phyloP scores from a whole-genome alignment of 768 basidiomycete genomes.

The Plicaturopsis crispa region DNA sequence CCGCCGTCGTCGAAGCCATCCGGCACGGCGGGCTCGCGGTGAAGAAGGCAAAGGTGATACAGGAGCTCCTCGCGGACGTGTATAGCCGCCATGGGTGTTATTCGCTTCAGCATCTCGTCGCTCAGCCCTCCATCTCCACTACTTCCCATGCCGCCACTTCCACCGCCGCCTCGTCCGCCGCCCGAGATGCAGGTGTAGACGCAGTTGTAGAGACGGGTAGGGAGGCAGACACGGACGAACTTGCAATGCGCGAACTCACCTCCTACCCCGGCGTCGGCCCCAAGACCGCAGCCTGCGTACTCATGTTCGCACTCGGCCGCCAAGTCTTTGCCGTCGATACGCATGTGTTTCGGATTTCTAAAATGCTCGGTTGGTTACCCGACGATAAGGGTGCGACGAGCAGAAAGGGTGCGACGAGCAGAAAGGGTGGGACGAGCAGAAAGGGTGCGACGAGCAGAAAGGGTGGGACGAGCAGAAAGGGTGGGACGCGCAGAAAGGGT shows the following conservation, averaged over 20 bases:
- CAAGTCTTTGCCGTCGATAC: conserved; percentile 60
- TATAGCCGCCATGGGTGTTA: conserved; percentile 40
- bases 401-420: too few relatives aligned
- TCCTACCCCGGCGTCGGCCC: conserved; percentile 53
- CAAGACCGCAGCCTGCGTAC: conserved; percentile 56
- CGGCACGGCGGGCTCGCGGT: conserved; percentile 50
- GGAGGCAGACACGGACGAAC: conserved; percentile 29
- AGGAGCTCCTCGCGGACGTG: conserved; percentile 35
- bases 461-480: too few relatives aligned
- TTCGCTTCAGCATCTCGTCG: conserved; percentile 48
- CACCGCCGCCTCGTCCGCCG: too few relatives aligned
- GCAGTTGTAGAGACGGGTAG: conserved; percentile 11
- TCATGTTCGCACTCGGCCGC: conserved; percentile 54
- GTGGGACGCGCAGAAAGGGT: too few relatives aligned
- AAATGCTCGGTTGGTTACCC: conserved; percentile 45
- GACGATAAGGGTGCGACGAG: conserved; percentile 8
- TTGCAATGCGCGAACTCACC: conserved; percentile 50
- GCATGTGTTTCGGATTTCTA: conserved; percentile 49
- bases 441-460: too few relatives aligned
- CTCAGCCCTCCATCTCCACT: conserved; percentile 12
- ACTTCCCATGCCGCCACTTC: conserved; percentile 16
- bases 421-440: too few relatives aligned
- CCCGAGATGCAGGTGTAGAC: conserved; percentile 5
- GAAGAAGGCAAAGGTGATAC: conserved; percentile 50
- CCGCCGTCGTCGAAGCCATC: conserved; percentile 40